phyloP scores from a whole-genome alignment of 2,329 filamentous ascomycete species.

The Penicillium sp. region DNA sequence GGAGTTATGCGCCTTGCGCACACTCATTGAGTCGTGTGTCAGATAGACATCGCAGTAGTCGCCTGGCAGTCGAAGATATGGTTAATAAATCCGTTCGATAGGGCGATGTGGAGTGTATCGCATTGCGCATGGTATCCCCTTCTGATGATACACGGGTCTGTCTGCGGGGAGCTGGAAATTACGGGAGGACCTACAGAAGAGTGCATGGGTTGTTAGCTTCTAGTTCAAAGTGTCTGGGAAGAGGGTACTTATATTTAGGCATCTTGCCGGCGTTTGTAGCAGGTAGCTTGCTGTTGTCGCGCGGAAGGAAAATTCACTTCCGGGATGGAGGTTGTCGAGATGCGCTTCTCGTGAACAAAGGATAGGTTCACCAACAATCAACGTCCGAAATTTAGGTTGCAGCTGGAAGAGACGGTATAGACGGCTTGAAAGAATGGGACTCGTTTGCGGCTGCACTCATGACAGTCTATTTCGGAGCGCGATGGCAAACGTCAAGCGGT shows the following conservation, averaged over 20 bases:
- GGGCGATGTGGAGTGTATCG: slow-evolving; percentile 1
- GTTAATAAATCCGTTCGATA: slow-evolving; percentile 11
- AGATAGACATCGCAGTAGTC: slow-evolving; percentile 99
- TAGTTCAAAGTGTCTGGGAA: slow-evolving; percentile 3
- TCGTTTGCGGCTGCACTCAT: not conserved
- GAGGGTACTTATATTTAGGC: slow-evolving; percentile 73
- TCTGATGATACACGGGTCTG: not conserved
- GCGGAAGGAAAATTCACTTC: slow-evolving; percentile 23
- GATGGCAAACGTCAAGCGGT: slow-evolving; percentile 11
- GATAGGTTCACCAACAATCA: not conserved
- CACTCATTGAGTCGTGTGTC: slow-evolving; percentile 99
- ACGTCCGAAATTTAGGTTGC: not conserved
- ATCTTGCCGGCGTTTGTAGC: slow-evolving; percentile 52
- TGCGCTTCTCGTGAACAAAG: not conserved
- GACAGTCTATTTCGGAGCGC: not conserved
- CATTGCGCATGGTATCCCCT: slow-evolving; percentile 5
- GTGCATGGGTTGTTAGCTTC: slow-evolving; percentile 49
- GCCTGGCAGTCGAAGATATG: slow-evolving; percentile 43
- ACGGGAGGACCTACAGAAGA: slow-evolving; percentile 60
- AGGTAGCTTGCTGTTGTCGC: slow-evolving; percentile 17
- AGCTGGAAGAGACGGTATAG: not conserved
- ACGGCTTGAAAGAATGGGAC: not conserved
- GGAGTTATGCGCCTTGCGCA: slow-evolving; percentile 96
- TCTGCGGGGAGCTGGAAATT: not conserved
- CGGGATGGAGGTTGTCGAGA: not conserved